A percentile compares a stretch with the other conserved stretches of the same genome.
Conservation (phyloP, 257 asterid species). For the Catharanthus roseus region DNA sequence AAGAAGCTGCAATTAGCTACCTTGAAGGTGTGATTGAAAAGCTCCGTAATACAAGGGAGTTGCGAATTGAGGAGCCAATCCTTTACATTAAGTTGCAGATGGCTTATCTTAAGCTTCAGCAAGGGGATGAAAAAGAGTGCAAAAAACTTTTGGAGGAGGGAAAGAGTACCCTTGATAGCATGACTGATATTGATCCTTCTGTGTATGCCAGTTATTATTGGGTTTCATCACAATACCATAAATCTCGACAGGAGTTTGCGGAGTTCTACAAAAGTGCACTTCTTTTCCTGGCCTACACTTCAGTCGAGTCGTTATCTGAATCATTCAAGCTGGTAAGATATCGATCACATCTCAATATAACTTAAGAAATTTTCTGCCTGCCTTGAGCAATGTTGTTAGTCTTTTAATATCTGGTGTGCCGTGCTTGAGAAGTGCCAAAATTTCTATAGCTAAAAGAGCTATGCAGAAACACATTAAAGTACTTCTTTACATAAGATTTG, state of each 20-base stretch:
- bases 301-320: slow-evolving; percentile 82
- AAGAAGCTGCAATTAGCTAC: slow-evolving; percentile 72
- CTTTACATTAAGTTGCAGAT: slow-evolving; percentile 87
- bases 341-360: slow-evolving; percentile 11
- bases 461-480: neutral
- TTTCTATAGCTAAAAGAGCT: neutral
- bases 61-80: slow-evolving; percentile 83
- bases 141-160: slow-evolving; percentile 86
- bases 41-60: slow-evolving; percentile 72
- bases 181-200: slow-evolving; percentile 97
- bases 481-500: neutral
- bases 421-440: neutral
- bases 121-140: slow-evolving; percentile 82
- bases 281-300: slow-evolving; percentile 85
- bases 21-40: slow-evolving; percentile 92
- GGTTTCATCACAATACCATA: slow-evolving; percentile 87
- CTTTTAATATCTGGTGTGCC: neutral
- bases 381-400: neutral
- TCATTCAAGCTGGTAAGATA: slow-evolving; percentile 81
- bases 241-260: slow-evolving; percentile 79
- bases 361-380: neutral
- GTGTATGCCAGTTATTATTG: slow-evolving; percentile 92
- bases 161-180: slow-evolving; percentile 82
- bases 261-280: slow-evolving; percentile 95
- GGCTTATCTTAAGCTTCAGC: slow-evolving; percentile 70